phyloP scores from a whole-genome alignment of 257 asterid genomes.

The Jacaranda mimosifolia region DNA sequence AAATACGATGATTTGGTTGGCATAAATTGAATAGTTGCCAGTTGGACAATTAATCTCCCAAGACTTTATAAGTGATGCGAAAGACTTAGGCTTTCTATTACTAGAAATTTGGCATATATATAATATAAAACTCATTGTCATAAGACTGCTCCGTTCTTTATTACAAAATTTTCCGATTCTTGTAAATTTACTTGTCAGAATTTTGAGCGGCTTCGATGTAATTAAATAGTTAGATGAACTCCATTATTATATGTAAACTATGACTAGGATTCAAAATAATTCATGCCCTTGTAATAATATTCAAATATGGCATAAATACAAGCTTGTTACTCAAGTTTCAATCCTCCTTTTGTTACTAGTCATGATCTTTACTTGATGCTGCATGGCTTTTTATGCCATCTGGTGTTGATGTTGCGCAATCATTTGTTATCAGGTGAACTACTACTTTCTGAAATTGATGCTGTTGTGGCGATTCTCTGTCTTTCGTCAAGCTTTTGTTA shows the following conservation, averaged over 20 bases:
- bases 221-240: background rate
- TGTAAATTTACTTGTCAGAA: background rate
- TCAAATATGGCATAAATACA: background rate
- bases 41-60: background rate
- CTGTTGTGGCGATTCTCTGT: background rate
- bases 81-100: constrained; percentile 11
- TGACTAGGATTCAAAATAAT: background rate
- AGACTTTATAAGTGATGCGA: background rate
- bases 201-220: background rate
- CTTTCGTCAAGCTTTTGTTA: background rate
- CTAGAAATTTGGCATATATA: background rate
- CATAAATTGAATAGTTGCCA: background rate
- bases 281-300: background rate
- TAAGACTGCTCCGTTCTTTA: background rate
- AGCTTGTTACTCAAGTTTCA: background rate
- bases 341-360: background rate
- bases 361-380: background rate
- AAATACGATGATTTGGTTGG: background rate
- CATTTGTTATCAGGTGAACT: constrained; percentile 27
- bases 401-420: constrained; percentile 13
- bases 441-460: background rate
- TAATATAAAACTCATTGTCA: too few relatives aligned
- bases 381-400: background rate
- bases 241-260: background rate
- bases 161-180: background rate